Evolutionary conservation across 202 grass and related monocot species (phyloP), one percentile per base, ranked within the genome.

Genomic region (Saccharum hybrid): DNA sequence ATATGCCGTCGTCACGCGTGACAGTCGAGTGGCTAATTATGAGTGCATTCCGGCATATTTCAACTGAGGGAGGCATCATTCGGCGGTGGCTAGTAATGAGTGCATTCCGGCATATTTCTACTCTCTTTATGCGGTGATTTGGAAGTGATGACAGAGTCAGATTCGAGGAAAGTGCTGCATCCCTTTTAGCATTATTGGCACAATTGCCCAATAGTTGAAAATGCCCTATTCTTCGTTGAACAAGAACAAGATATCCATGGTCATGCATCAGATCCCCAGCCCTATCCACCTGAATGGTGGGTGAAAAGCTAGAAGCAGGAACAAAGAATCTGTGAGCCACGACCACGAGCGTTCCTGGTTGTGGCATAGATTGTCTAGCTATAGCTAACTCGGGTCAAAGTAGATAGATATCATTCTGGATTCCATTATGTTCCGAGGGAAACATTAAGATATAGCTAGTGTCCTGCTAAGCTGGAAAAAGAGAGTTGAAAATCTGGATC

Each of bases 61-160:
- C 80, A 88, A 36, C 79, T 10, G 75, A 88, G 86, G 86, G 67
- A 91, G 86, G 86, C 57, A 63, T 51, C 74, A 88, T 86, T 88
- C 57, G 82, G 38, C 10, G 52, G 82, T 91, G 86, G 69, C 74
- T 33, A 34, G 31, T 82, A 49, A 64, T 82, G 82, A 75, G 67
- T 59, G 15, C 86, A 75, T 68, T 21, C 40, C 62, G 10, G 19
- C 21, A 9, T 11, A 19, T 38, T 79, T 80, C 61, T 34, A 71
- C 66, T 43, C 33, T 11, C 45, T 64, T 38, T 56, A 14, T 41
- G 42, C 30, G 11, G 7, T 37, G 42, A 28, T 45, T 74, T 13
- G 33, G 33, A 19, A 18, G 14, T 9, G 9, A 11, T 51, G 66
- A 72, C 8, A 11, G 9, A 12, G 21, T 79, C 62, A 12, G 74